Percentiles rank a stretch among this genome's conserved stretches.
phyloP scores from a whole-genome alignment of 306 rosid genomes.

The Abrus precatorius region DNA sequence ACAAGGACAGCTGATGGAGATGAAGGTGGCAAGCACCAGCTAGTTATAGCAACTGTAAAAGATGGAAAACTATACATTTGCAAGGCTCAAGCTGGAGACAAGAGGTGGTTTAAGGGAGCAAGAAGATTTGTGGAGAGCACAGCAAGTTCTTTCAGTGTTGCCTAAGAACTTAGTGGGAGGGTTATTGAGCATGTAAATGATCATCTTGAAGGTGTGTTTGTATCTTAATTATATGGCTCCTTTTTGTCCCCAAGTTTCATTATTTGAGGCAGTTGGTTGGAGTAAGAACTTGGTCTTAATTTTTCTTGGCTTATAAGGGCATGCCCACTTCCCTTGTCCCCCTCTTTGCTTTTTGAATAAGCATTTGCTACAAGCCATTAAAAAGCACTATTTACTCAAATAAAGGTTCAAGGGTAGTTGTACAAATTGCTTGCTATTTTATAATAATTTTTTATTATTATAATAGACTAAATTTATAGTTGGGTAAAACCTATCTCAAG shows the following conservation, averaged over 20 bases:
- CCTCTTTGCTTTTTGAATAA: not conserved
- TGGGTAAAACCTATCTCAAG: too few relatives aligned
- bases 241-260: slow-evolving; percentile 45
- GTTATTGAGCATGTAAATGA: slow-evolving; percentile 61
- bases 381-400: not conserved
- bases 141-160: slow-evolving; percentile 89
- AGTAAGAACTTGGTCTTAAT: slow-evolving; percentile 53
- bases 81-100: slow-evolving; percentile 99
- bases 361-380: slow-evolving; percentile 35
- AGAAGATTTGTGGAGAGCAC: slow-evolving; percentile 83
- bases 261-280: slow-evolving; percentile 55
- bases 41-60: slow-evolving; percentile 81
- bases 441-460: too few relatives aligned
- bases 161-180: slow-evolving; percentile 51
- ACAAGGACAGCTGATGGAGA: slow-evolving; percentile 99
- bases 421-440: not conserved
- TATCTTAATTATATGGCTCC: slow-evolving; percentile 49
- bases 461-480: too few relatives aligned
- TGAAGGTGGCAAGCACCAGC: slow-evolving; percentile 96
- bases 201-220: slow-evolving; percentile 52
- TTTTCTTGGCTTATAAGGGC: slow-evolving; percentile 39
- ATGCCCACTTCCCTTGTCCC: not conserved
- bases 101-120: slow-evolving; percentile 99
- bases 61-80: slow-evolving; percentile 89
- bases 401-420: not conserved